These are phyloP conservation scores for Noccaea bulbosa DNA, from an alignment of 345 rosid species.

Conservation along the genomic window DNA sequence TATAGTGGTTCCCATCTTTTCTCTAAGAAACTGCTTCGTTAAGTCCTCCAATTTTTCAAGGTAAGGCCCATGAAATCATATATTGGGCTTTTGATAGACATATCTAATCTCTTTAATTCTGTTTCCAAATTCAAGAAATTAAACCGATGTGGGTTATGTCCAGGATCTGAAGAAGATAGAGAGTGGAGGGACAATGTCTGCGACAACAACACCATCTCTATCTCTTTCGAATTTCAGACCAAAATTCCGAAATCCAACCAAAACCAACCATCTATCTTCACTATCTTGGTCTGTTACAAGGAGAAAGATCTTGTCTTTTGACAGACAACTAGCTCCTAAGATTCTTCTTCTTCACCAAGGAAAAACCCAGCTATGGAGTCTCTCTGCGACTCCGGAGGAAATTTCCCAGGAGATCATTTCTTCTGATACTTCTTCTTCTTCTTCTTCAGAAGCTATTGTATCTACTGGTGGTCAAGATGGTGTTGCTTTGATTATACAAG, in stretches of 20 bases:
- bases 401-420: constrained; percentile 50
- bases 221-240: constrained; percentile 45
- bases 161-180: constrained; percentile 34
- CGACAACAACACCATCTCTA: constrained; percentile 38
- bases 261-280: constrained; percentile 28
- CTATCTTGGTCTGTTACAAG: constrained; percentile 39
- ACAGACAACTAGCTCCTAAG: constrained; percentile 13
- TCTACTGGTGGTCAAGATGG: constrained; percentile 52
- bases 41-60: neutral
- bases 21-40: too few species aligned
- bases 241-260: constrained; percentile 37
- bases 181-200: constrained; percentile 34
- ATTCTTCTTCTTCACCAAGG: constrained; percentile 29
- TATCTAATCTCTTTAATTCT: neutral
- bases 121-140: constrained; percentile 7
- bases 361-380: constrained; percentile 46
- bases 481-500: constrained; percentile 48
- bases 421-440: constrained; percentile 33
- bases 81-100: constrained; percentile 6
- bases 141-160: constrained; percentile 16
- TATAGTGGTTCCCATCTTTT: too few species aligned
- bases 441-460: constrained; percentile 37
- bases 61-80: neutral
- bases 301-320: constrained; percentile 30
- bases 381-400: constrained; percentile 55